Base-by-base conservation (phyloP, 257 asterid genomes). In the Thymus quinquecostatus region DNA sequence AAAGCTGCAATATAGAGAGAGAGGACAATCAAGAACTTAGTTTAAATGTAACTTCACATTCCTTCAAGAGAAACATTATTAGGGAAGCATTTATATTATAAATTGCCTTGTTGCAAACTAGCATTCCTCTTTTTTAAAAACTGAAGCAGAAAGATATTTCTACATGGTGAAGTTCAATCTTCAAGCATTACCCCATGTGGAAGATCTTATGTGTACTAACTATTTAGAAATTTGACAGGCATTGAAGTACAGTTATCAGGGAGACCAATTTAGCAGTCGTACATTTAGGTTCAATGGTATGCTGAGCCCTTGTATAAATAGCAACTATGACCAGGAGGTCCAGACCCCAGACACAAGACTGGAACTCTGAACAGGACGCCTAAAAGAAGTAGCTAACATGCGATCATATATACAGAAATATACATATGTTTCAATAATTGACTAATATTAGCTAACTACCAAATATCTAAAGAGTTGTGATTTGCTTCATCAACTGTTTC, bases 1-100 rank as follows among this genome's bases (percentile, higher is more conserved):
- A 78, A 92, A 90, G 77, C 97, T 91, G 96, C 84, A 86, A 73
- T 61, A 62, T 13, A 59, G 7, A 71, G 50, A 49, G 45, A 50
- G 50, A 49, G 45, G 49, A 60, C 53, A 51, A 36, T 71, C 70
- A 78, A 71, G 49, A 74, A n/a, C 53, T 32, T 36, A 40, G 0
- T 45, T 11, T 13, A 33, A n/a, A 59, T 38, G 51, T 49, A 64
- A 55, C 55, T 57, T 56, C 50, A 66, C 32, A 13, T 33, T 12
- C 43, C 77, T 5, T 12, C 11, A 36, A 32, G 8, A 41, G 75
- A 63, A 59, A 21, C 8, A 69, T 11, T 48, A 50, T 53, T 32
- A 56, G 64, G 57, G n/a, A 55, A 68, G 29, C 59, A 75, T 5
- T 54, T 63, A 49, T 45, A 34, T 41, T 66, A 60, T 38, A 36